Evolutionary conservation across 106 monocot genomes (phyloP), one percentile per base, ranked within the genome.

Genomic region (Triglochin maritima): DNA sequence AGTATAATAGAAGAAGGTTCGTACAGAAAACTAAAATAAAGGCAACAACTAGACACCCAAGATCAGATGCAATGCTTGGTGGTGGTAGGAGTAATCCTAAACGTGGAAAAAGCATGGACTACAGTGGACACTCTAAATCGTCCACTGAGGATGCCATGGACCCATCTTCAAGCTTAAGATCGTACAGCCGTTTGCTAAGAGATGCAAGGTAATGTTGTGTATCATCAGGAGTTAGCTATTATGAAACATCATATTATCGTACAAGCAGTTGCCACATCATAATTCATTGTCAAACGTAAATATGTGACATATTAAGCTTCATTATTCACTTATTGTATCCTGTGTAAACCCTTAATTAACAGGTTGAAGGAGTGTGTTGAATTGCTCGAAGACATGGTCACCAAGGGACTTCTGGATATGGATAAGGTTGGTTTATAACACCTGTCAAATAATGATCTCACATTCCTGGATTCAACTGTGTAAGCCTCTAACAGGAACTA

Each of bases 401-500:
- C 58, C 4, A 85, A 83, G 63, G 87, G 83, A 61, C n/a, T 87
- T 46, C 70, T 95, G 73, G 83, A 95, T 75, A 90, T 95, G 94
- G 83, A 90, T 7, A 90, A 90, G 87, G 94, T 95, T 57, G 63
- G 15, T 11, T 70, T 46, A 4, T 66, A 68, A 50, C 8, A 9
- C 11, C 15, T 41, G 49, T 64, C 62, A 13, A 48, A 12, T 52
- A 46, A 7, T 45, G 7, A 3, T 71, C 49, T 60, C 60, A 41
- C 62, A 57, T 7, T 9, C 59, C 6, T 54, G 16, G 47, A 64
- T 42, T 53, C 14, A 41, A n/a, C 8, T 6, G 4, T 46, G n/a
- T 49, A 49, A n/a, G n/a, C n/a, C n/a, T n/a, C n/a, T n/a, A 17
- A n/a, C 11, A n/a, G 63, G 17, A 59, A 51, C 56, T 68, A 59